Conservation (phyloP, 805 yeast species). For the Ogataea nakhonphanomensis region DNA sequence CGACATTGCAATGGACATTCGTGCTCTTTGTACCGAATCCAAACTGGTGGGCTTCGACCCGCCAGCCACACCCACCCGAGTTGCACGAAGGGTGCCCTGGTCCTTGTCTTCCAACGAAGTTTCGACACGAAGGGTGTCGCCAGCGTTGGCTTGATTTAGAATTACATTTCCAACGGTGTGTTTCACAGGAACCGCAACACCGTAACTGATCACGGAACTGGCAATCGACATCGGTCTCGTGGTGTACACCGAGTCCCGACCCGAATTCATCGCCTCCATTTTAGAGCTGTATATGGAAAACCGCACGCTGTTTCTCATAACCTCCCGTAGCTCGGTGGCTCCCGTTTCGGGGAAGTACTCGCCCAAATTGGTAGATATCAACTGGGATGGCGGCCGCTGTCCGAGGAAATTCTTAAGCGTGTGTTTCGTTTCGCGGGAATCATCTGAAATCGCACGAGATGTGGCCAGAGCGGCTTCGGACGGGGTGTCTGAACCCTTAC, state of each 20-base stretch:
- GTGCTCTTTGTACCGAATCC: conserved; percentile 10
- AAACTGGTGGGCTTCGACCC: conserved; percentile 5
- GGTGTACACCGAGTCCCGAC: conserved; percentile 23
- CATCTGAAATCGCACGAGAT: conserved; percentile 8
- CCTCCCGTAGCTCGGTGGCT: conserved; percentile 66
- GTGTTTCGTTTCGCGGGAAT: conserved; percentile 4
- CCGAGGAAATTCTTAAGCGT: conserved; percentile 58
- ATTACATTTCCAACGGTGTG: conserved; percentile 65
- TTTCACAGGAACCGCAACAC: conserved; percentile 30
- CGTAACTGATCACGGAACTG: conserved; percentile 27
- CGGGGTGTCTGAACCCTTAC: conserved; percentile 63
- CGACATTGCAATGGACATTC: conserved; percentile 23
- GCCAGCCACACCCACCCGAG: conserved; percentile 4
- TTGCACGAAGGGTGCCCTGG: conserved; percentile 3
- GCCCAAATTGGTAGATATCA: conserved; percentile 82
- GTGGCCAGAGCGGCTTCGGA: conserved; percentile 30
- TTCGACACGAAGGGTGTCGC: conserved; percentile 38
- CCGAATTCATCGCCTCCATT: conserved; percentile 15
- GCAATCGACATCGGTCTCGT: conserved; percentile 26
- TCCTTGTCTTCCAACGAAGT: conserved; percentile 10
- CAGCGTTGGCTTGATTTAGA: conserved; percentile 52
- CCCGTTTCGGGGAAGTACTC: conserved; percentile 90
- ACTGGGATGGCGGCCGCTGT: conserved; percentile 90
- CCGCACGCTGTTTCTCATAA: conserved; percentile 80
- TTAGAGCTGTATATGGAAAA: conserved; percentile 50